Percentiles rank a stretch among this genome's conserved stretches.
Conservation (phyloP, 257 asterid species). For the Pogostemon cablin region DNA sequence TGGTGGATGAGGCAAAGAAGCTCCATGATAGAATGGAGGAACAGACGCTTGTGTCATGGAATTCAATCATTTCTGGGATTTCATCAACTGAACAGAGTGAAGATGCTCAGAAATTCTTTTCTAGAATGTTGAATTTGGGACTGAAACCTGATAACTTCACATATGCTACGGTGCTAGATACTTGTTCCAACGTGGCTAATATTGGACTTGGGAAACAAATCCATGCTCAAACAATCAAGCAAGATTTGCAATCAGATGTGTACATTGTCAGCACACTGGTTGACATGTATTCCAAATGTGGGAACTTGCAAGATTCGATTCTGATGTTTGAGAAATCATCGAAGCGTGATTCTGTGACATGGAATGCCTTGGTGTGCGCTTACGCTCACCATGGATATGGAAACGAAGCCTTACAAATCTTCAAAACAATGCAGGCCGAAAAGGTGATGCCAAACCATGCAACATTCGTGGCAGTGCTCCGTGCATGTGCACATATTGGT, state of each 20-base stretch:
- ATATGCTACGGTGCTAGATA: slow-evolving; percentile 83
- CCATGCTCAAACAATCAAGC: slow-evolving; percentile 87
- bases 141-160: slow-evolving; percentile 80
- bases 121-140: slow-evolving; percentile 66
- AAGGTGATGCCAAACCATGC: slow-evolving; percentile 72
- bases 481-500: slow-evolving; percentile 90
- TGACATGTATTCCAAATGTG: slow-evolving; percentile 96
- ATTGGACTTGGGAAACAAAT: slow-evolving; percentile 87
- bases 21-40: slow-evolving; percentile 64
- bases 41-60: slow-evolving; percentile 76
- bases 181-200: slow-evolving; percentile 85
- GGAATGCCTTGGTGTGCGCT: slow-evolving; percentile 89
- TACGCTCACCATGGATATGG: slow-evolving; percentile 84
- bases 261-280: slow-evolving; percentile 84
- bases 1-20: slow-evolving; percentile 84
- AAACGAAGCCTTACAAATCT: slow-evolving; percentile 59
- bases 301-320: slow-evolving; percentile 69
- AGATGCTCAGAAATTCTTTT: slow-evolving; percentile 70
- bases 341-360: slow-evolving; percentile 73
- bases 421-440: slow-evolving; percentile 58
- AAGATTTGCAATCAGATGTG: slow-evolving; percentile 71
- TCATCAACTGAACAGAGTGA: slow-evolving; percentile 75
- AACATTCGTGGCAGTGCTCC: slow-evolving; percentile 83
- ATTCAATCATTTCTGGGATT: slow-evolving; percentile 78
- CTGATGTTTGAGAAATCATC: slow-evolving; percentile 70